phyloP scores from a whole-genome alignment of 208 protist species.

The Crithidia brevicula region DNA sequence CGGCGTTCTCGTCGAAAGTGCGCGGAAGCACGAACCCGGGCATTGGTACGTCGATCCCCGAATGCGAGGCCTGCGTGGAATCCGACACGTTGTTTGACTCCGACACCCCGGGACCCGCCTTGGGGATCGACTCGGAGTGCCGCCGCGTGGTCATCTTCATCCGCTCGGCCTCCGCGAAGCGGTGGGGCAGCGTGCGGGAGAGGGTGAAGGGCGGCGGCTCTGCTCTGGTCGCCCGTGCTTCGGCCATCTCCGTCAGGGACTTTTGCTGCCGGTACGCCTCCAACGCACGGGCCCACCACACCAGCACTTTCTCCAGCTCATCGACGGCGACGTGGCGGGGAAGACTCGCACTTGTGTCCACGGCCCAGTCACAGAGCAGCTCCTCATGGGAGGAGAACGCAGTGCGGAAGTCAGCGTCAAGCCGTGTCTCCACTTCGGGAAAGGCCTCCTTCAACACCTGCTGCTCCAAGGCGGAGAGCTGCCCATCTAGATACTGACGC shows the following conservation, averaged over 20 bases:
- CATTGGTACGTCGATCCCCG: background rate
- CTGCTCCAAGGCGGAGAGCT: slow-evolving; percentile 14
- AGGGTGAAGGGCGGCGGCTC: slow-evolving; percentile 18
- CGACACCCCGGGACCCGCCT: background rate
- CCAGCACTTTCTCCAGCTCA: slow-evolving; percentile 39
- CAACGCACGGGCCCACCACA: slow-evolving; percentile 32
- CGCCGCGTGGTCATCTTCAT: background rate
- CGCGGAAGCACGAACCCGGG: background rate
- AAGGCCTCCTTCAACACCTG: slow-evolving; percentile 16
- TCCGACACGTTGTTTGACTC: background rate
- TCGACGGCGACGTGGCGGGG: slow-evolving; percentile 25
- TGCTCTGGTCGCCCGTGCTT: slow-evolving; percentile 21
- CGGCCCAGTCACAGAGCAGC: slow-evolving; percentile 38
- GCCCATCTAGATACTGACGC: slow-evolving; percentile 11
- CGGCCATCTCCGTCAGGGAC: slow-evolving; percentile 34
- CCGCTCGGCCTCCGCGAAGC: background rate
- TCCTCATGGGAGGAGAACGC: slow-evolving; percentile 40
- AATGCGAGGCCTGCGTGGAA: background rate
- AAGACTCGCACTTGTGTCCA: slow-evolving; percentile 5
- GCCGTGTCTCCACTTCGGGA: slow-evolving; percentile 1
- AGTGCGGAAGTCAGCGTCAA: background rate
- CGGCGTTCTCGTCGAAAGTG: background rate
- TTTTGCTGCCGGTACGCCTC: slow-evolving; percentile 49
- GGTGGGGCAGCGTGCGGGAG: slow-evolving; percentile 22
- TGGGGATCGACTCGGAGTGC: background rate